Percentiles rank a stretch among this genome's conserved stretches.
Evolutionary conservation across 164 flowering plant species (phyloP).

Genomic region (Cinnamomum micranthum): DNA sequence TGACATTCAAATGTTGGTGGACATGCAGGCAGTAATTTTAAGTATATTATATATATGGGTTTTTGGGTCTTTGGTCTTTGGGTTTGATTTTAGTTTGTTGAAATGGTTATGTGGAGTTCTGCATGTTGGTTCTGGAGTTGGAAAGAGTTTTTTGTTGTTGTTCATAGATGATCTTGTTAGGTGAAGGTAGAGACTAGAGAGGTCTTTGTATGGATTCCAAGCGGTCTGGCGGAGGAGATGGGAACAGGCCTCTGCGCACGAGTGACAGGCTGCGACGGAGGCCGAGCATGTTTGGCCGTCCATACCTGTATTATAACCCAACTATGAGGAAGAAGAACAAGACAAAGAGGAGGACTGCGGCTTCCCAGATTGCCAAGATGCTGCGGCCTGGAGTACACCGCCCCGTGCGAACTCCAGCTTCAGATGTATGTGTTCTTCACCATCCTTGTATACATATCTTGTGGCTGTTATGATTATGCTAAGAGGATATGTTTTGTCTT

Average conservation of each 20-base stretch:
- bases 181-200: background rate
- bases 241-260: conserved; percentile 46
- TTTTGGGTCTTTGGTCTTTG: background rate
- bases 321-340: conserved; percentile 44
- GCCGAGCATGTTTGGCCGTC: conserved; percentile 47
- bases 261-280: conserved; percentile 63
- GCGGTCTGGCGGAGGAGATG: conserved; percentile 47
- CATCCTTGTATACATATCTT: background rate
- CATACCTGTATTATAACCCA: conserved; percentile 39
- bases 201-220: conserved; percentile 49
- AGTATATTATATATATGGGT: background rate
- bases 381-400: conserved; percentile 39
- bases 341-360: conserved; percentile 68
- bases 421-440: conserved; percentile 34
- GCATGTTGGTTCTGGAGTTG: background rate
- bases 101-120: too few species aligned
- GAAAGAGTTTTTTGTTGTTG: background rate
- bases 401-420: conserved; percentile 26
- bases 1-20: too few species aligned
- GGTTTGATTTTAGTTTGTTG: background rate
- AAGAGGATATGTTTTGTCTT: background rate
- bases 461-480: background rate
- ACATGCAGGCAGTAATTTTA: background rate
- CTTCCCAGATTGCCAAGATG: conserved; percentile 76
- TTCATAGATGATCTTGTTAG: background rate